Conservation (phyloP, 345 rosid species). For the Dipteronia sinensis region DNA sequence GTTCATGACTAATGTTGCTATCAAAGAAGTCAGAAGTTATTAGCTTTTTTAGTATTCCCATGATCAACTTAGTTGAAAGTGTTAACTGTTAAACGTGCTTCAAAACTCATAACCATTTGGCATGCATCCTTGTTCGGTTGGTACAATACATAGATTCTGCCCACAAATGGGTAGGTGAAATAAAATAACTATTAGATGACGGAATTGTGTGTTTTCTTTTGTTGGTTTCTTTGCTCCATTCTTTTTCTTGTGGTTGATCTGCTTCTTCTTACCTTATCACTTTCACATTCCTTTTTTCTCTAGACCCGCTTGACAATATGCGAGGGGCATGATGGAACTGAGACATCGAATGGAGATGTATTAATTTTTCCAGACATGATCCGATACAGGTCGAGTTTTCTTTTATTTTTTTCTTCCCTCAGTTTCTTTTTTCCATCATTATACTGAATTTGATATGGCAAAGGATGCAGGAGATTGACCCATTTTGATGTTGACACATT, state of each 20-base stretch:
- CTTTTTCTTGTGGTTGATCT: neutral
- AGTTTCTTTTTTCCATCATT: conserved; percentile 7
- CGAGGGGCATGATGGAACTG: conserved; percentile 98
- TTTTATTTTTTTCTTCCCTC: neutral
- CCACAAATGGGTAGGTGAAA: neutral
- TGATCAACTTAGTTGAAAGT: neutral
- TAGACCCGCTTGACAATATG: conserved; percentile 92
- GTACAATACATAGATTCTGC: neutral
- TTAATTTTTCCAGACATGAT: conserved; percentile 97
- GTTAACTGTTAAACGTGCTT: neutral
- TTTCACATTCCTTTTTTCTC: conserved; percentile 19
- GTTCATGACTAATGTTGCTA: neutral
- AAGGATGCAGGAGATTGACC: conserved; percentile 90
- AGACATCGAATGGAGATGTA: conserved; percentile 96
- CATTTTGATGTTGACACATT: conserved; percentile 99
- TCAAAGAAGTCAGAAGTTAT: neutral
- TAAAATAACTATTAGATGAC: neutral
- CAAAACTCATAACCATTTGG: neutral
- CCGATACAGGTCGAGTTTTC: conserved; percentile 71
- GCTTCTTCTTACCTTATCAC: neutral
- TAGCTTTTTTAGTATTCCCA: neutral
- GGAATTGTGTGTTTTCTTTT: neutral
- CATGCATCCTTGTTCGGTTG: too few relatives aligned
- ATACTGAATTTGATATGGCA: conserved; percentile 22
- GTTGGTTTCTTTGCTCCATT: neutral